Evolutionary conservation across 2,329 filamentous ascomycete species (phyloP), one percentile per base, ranked within the genome.

Genomic region (Epichloe bromicola): DNA sequence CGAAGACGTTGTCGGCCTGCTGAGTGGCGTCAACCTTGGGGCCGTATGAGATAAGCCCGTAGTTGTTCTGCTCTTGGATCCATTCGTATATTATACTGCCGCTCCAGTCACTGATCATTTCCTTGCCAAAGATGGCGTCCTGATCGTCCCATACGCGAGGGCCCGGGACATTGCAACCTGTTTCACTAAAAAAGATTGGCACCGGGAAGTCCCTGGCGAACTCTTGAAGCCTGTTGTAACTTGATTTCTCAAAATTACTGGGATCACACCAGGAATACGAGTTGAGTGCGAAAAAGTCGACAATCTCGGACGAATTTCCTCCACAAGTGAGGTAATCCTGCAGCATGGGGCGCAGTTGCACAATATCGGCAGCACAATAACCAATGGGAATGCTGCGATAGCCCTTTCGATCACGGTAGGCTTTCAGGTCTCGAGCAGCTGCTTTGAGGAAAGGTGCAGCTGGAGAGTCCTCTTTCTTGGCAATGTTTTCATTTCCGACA

Each of bases 161-260:
- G 2, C 70, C 68, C 1, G 74, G 73, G 1, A 71, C 74, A 63
- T 86, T 90, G 75, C 88, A 95, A 53, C 88, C 88, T 3, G 87
- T 93, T 68, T 95, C 88, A 36, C 86, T 90, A 69, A 95, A 88
- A 88, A 89, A 90, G 60, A 93, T 88, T 19, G 87, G 88, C n/a
- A 94, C 80, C 45, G 82, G 83, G 66, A 88, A 90, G 59, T 79
- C 67, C 38, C 76, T 75, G 5, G 85, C 82, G 56, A 85, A 81
- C 49, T 73, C 66, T 64, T 88, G 76, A 30, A 94, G 78, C 55
- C 73, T 72, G 45, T 72, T 62, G 68, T 95, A 95, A 52, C 86
- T 88, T 2, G 88, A 80, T 5, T 65, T 71, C 26, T 71, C 57
- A 67, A 82, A 89, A 5, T 65, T 67, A 51, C 72, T 70, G 23